These are phyloP conservation scores for Naegleria fowleri DNA, from an alignment of 208 protist genomes.

Conservation along the genomic window DNA sequence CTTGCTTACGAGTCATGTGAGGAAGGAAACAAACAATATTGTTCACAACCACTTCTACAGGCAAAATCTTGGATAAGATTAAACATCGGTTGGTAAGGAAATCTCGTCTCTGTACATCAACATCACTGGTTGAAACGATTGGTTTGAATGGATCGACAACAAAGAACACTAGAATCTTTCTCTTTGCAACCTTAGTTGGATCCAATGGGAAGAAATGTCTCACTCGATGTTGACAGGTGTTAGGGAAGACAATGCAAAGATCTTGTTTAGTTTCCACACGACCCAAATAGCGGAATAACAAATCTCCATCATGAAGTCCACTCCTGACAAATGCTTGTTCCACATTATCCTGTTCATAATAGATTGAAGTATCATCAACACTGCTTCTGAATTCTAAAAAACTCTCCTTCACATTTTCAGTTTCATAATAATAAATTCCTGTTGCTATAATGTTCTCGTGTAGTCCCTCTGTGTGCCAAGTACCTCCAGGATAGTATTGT, in stretches of 20 bases:
- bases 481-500: conserved; percentile 35
- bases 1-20: not conserved
- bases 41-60: not conserved
- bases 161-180: conserved; percentile 49
- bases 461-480: conserved; percentile 51
- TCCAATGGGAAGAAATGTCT: conserved; percentile 19
- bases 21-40: not conserved
- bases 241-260: conserved; percentile 44
- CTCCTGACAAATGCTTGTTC: not conserved
- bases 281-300: conserved; percentile 36
- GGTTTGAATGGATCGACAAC: conserved; percentile 34
- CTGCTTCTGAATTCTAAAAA: conserved; percentile 38
- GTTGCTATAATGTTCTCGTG: conserved; percentile 43
- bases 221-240: conserved; percentile 43
- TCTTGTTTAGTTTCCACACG: conserved; percentile 35
- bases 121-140: conserved; percentile 35
- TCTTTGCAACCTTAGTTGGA: not conserved
- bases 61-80: not conserved
- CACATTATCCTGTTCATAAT: not conserved
- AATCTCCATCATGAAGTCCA: conserved; percentile 30
- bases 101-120: conserved; percentile 29
- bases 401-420: conserved; percentile 36
- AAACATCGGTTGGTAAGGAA: not conserved
- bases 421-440: conserved; percentile 47
- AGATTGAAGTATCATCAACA: not conserved